These are phyloP conservation scores for Meyerozyma athensensis DNA, from an alignment of 1,139 yeast species.

Conservation along the genomic window DNA sequence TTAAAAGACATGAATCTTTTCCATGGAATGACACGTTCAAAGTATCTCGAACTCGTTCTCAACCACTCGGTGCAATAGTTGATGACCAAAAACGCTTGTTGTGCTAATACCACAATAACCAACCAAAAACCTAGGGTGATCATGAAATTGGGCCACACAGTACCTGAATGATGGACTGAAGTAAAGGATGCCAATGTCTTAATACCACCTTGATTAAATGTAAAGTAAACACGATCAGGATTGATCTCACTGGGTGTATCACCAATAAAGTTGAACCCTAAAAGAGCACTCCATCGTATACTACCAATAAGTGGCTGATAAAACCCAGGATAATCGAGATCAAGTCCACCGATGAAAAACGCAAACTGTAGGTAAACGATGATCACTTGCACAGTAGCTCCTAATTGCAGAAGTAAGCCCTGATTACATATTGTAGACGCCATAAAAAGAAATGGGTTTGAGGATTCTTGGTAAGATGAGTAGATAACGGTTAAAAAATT, in stretches of 20 bases:
- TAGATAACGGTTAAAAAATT: conserved; percentile 40
- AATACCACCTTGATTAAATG: conserved; percentile 31
- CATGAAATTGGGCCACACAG: conserved; percentile 44
- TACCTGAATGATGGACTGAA: conserved; percentile 19
- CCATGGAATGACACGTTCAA: conserved; percentile 4
- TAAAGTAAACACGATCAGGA: conserved; percentile 32
- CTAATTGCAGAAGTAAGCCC: conserved; percentile 50
- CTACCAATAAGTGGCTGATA: conserved; percentile 50
- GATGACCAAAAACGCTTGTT: conserved; percentile 19
- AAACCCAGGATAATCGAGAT: conserved; percentile 60
- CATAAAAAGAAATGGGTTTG: conserved; percentile 50
- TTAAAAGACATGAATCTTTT: background rate
- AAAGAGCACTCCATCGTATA: conserved; percentile 33
- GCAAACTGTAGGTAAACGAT: conserved; percentile 54
- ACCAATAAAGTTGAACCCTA: conserved; percentile 25
- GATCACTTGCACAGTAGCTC: conserved; percentile 50
- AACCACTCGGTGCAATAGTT: conserved; percentile 13
- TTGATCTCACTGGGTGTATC: background rate
- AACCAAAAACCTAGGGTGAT: conserved; percentile 29
- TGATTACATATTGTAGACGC: conserved; percentile 62
- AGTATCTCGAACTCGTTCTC: conserved; percentile 3
- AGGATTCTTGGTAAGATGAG: conserved; percentile 62
- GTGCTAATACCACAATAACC: conserved; percentile 17
- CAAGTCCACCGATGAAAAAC: conserved; percentile 52
- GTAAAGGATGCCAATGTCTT: conserved; percentile 26